Conservation (phyloP, 2,329 filamentous ascomycete species). For the Gnomoniopsis sp. region DNA sequence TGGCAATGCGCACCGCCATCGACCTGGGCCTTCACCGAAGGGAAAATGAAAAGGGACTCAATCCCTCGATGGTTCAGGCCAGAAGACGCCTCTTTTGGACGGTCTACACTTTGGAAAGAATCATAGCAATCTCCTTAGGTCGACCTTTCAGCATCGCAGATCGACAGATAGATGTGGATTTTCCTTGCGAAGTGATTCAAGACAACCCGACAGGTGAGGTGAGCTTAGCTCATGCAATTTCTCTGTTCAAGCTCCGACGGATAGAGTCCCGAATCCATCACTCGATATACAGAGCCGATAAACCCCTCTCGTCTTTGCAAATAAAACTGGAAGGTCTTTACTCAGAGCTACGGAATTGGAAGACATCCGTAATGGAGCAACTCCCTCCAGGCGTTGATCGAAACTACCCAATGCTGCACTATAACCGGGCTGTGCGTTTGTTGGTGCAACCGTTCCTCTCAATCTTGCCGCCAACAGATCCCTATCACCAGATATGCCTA, state of each 20-base stretch:
- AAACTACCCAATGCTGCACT: constrained; percentile 47
- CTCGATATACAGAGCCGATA: constrained; percentile 49
- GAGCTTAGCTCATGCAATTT: constrained; percentile 38
- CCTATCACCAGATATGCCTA: constrained; percentile 41
- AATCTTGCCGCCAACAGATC: constrained; percentile 40
- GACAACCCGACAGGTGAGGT: constrained; percentile 25
- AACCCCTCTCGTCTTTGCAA: constrained; percentile 38
- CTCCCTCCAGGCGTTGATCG: constrained; percentile 36
- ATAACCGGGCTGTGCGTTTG: constrained; percentile 45
- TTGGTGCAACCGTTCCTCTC: constrained; percentile 48
- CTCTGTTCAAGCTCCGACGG: constrained; percentile 42
- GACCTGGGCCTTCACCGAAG: constrained; percentile 49
- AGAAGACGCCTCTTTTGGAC: constrained; percentile 49
- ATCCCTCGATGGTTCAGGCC: constrained; percentile 40
- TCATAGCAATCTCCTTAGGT: constrained; percentile 47
- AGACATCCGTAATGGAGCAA: constrained; percentile 23
- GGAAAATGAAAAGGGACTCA: constrained; percentile 36
- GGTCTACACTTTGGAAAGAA: constrained; percentile 46
- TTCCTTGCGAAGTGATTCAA: constrained; percentile 37
- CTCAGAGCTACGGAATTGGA: constrained; percentile 43
- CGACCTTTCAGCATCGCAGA: constrained; percentile 48
- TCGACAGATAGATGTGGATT: constrained; percentile 45
- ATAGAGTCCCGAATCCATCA: constrained; percentile 48
- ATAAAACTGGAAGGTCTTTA: constrained; percentile 45
- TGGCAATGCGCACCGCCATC: constrained; percentile 51